Percentiles rank a stretch among this genome's conserved stretches.
Evolutionary conservation across 2,329 filamentous ascomycete species (phyloP).

Genomic region (Bipolaris cookei): DNA sequence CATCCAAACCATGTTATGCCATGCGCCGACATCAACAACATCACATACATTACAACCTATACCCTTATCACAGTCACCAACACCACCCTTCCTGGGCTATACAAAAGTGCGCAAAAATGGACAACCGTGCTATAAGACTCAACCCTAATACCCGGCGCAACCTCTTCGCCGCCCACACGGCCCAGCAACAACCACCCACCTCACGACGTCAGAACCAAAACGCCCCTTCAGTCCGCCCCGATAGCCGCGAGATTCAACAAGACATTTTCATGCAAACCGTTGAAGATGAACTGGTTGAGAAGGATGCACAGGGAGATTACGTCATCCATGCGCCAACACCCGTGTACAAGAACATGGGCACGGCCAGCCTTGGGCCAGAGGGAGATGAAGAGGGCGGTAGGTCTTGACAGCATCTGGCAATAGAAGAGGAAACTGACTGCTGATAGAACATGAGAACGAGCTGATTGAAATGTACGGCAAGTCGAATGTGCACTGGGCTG

Average conservation of each 20-base stretch:
- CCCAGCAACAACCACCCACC: slow-evolving; percentile 30
- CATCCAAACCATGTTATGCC: slow-evolving; percentile 5
- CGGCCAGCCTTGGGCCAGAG: slow-evolving; percentile 24
- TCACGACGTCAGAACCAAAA: slow-evolving; percentile 34
- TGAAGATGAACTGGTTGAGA: slow-evolving; percentile 57
- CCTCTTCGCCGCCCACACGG: slow-evolving; percentile 32
- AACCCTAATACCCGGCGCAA: slow-evolving; percentile 38
- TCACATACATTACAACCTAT: slow-evolving; percentile 8
- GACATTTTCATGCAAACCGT: slow-evolving; percentile 28
- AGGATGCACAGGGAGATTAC: slow-evolving; percentile 57
- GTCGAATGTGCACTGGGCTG: slow-evolving; percentile 40
- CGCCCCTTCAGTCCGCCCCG: slow-evolving; percentile 28
- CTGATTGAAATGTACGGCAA: slow-evolving; percentile 44
- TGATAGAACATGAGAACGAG: slow-evolving; percentile 43
- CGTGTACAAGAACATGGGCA: slow-evolving; percentile 32
- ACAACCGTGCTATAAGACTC: slow-evolving; percentile 37
- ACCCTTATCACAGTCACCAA: not conserved
- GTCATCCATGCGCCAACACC: slow-evolving; percentile 45
- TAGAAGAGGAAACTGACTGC: not conserved
- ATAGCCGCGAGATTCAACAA: slow-evolving; percentile 18
- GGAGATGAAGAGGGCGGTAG: slow-evolving; percentile 43
- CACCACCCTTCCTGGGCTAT: not conserved
- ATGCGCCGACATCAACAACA: slow-evolving; percentile 5
- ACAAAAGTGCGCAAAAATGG: slow-evolving; percentile 13
- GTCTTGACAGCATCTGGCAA: not conserved